Base-by-base conservation (phyloP, 2,329 filamentous ascomycete species). In the Paecilomyces sp. region DNA sequence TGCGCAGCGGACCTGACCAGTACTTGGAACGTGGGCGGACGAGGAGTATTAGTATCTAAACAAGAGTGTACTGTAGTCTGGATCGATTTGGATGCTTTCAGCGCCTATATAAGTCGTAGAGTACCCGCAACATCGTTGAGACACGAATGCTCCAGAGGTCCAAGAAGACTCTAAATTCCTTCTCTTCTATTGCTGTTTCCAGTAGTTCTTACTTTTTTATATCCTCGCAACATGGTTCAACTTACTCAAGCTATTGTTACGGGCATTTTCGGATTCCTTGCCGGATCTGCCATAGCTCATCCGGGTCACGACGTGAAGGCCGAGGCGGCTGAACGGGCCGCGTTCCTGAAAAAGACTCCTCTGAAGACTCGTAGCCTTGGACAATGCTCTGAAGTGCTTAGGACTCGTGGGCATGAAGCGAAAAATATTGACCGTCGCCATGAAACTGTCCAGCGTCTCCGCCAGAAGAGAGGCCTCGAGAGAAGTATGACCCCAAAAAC, bases 301-400 rank as follows among this genome's bases (percentile, higher is more conserved):
- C 81, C 80, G 1, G 81, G 81, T 61, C 80, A 83, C 61, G 76
- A 82, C 57, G 61, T 80, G 47, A 70, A 71, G 52, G 72, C 80
- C 9, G 82, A 84, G 68, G 76, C 79, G 33, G 74, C 75, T 11
- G 79, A 82, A 69, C 80, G 81, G 36, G 79, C 78, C 30, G 70
- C 76, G 0, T 83, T 79, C 63, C 69, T 81, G 57, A 67, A 69
- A 61, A 71, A 70, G 41, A 66, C 69, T 31, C 75, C 78, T 63
- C 66, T 77, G 41, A 70, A 67, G 13, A 58, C 76, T 34, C 71
- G 72, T 15, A 77, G 78, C 18, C 72, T 84, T 7, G 68, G 67
- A 57, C 79, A 82, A 64, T 84, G 82, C 63, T 68, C 79, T 12
- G 65, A 73, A 0, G 76, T 78, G 66, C 74, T 84, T 53, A 76